phyloP scores from a whole-genome alignment of 2,329 filamentous ascomycete genomes.

The Ophiosphaerella herpotricha region DNA sequence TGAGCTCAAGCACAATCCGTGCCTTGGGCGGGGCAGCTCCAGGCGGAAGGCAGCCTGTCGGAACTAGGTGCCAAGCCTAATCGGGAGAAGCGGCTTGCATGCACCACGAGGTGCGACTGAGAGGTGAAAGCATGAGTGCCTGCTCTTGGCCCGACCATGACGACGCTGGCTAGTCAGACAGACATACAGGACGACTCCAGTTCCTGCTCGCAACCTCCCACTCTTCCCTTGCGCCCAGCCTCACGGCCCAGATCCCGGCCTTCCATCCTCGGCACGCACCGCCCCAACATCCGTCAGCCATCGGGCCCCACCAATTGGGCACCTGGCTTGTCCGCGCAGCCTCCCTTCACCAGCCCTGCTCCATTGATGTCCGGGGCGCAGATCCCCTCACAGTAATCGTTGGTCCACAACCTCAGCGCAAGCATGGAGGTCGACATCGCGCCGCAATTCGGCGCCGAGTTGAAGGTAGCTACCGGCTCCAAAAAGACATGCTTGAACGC shows the following conservation, averaged over 20 bases:
- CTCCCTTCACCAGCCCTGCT: conserved; percentile 10
- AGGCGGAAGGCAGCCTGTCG: conserved; percentile 16
- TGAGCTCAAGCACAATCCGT: conserved; percentile 24
- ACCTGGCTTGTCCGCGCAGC: conserved; percentile 27
- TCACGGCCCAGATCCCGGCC: conserved; percentile 23
- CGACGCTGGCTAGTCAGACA: neutral
- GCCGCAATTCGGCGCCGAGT: conserved; percentile 88
- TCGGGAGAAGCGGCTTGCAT: conserved; percentile 24
- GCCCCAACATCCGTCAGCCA: conserved; percentile 26
- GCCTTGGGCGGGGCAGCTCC: conserved; percentile 25
- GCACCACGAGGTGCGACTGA: conserved; percentile 23
- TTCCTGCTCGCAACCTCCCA: no score
- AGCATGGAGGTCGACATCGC: conserved; percentile 80
- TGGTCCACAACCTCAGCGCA: conserved; percentile 16
- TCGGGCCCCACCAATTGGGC: conserved; percentile 23
- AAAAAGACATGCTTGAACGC: conserved; percentile 19
- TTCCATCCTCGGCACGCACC: conserved; percentile 31
- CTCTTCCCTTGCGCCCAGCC: neutral
- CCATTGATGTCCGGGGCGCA: conserved; percentile 27
- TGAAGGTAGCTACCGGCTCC: conserved; percentile 69
- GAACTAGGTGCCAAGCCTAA: conserved; percentile 25
- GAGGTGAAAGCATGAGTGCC: conserved; percentile 11
- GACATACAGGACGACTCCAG: no score
- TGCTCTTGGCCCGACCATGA: neutral
- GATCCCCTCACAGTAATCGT: conserved; percentile 22